Evolutionary conservation across 495 filamentous ascomycete species (phyloP).

Genomic region (Aspergillus ostianus): DNA sequence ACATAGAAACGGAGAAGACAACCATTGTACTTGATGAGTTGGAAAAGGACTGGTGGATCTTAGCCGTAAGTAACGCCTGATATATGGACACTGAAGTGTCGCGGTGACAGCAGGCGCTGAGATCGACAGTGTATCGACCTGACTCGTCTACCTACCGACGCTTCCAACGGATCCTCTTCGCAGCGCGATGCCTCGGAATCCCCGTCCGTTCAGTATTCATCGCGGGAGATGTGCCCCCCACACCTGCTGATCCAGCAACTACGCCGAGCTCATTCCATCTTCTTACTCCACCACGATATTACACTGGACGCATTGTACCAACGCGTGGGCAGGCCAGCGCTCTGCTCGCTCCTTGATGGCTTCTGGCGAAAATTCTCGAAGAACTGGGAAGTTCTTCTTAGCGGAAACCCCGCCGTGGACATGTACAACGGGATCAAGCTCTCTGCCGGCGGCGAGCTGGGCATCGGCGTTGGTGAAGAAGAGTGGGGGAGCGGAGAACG

Average conservation of each 20-base stretch:
- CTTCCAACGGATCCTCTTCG: conserved; percentile 22
- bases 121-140: conserved; percentile 66
- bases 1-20: conserved; percentile 85
- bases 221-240: conserved; percentile 84
- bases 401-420: conserved; percentile 80
- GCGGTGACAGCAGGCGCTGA: conserved; percentile 16
- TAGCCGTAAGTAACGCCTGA: conserved; percentile 62
- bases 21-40: conserved; percentile 82
- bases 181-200: conserved; percentile 20
- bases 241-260: conserved; percentile 76
- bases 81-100: not conserved
- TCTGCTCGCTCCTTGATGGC: conserved; percentile 64
- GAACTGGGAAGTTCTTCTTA: conserved; percentile 85
- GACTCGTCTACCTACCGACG: conserved; percentile 51
- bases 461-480: conserved; percentile 91
- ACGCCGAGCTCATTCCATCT: conserved; percentile 75
- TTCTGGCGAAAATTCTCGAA: conserved; percentile 83
- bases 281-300: conserved; percentile 80
- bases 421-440: conserved; percentile 85
- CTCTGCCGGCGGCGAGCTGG: conserved; percentile 85
- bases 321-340: conserved; percentile 56
- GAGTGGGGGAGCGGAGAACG: conserved; percentile 89
- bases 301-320: conserved; percentile 65
- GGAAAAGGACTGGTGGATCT: conserved; percentile 89
- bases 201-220: conserved; percentile 67